phyloP scores from a whole-genome alignment of 2,329 filamentous ascomycete genomes.

The Penicillium sp. region DNA sequence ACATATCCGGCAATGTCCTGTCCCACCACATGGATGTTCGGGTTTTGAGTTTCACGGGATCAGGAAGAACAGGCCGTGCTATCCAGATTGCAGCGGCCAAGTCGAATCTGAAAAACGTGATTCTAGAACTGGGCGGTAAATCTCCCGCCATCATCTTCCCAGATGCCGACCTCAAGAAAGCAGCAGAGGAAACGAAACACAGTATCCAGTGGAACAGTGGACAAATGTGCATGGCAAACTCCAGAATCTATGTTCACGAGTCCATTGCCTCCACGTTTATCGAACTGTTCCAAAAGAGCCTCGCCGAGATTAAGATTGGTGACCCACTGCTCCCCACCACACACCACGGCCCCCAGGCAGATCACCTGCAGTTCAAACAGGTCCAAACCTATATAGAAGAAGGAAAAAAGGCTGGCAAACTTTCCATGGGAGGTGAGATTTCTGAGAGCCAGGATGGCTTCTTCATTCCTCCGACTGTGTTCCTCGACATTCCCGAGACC shows the following conservation, averaged over 20 bases:
- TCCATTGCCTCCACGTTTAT: constrained; percentile 54
- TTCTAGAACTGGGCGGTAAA: constrained; percentile 61
- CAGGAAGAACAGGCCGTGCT: constrained; percentile 55
- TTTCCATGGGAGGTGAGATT: constrained; percentile 63
- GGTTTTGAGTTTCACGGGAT: constrained; percentile 60
- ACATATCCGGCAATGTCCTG: constrained; percentile 65
- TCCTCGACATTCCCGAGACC: constrained; percentile 64
- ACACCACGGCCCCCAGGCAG: constrained; percentile 82
- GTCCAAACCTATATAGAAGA: constrained; percentile 72
- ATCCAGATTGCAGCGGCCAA: constrained; percentile 58
- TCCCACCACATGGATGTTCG: constrained; percentile 59
- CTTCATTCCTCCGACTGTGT: constrained; percentile 86
- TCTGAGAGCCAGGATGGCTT: constrained; percentile 68
- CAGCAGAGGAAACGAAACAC: constrained; percentile 60
- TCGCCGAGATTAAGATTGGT: constrained; percentile 7
- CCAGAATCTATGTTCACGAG: constrained; percentile 79
- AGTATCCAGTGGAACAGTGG: constrained; percentile 53
- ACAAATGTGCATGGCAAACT: constrained; percentile 54
- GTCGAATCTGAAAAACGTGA: constrained; percentile 61
- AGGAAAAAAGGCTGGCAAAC: constrained; percentile 59
- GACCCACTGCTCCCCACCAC: constrained; percentile 57
- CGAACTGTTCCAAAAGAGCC: constrained; percentile 51
- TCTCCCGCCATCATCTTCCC: constrained; percentile 57
- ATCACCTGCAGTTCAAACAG: constrained; percentile 75
- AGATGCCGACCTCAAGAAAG: constrained; percentile 59